Evolutionary conservation across 345 rosid species (phyloP).

Genomic region (Balakata baccata): DNA sequence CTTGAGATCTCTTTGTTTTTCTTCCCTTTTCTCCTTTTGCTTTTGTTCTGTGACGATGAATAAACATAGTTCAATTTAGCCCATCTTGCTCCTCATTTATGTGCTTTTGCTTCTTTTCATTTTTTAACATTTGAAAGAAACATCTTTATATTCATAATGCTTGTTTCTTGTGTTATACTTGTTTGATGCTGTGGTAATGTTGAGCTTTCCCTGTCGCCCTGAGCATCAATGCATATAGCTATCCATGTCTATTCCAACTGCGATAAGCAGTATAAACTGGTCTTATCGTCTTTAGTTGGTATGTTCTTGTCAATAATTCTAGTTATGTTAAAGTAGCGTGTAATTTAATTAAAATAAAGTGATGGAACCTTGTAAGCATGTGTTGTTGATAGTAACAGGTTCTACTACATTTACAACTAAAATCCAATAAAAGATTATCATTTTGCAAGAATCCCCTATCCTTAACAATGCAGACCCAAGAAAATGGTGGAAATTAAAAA

Average conservation of each 20-base stretch:
- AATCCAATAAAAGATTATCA: neutral
- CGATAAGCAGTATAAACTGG: neutral
- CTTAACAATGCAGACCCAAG: neutral
- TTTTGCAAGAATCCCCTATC: neutral
- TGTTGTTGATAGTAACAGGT: neutral
- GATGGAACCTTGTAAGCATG: neutral
- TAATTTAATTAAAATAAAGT: neutral
- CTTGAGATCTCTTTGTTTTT: conserved; percentile 1
- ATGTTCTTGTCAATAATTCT: neutral
- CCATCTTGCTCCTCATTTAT: neutral
- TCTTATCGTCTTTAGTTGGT: neutral
- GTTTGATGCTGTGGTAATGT: neutral
- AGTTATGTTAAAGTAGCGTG: neutral
- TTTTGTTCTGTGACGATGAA: neutral
- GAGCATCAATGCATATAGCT: neutral
- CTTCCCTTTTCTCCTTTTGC: neutral
- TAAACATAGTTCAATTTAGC: neutral
- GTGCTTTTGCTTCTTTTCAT: neutral
- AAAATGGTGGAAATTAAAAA: neutral
- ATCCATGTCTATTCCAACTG: neutral
- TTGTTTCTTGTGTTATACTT: neutral
- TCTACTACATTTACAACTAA: neutral
- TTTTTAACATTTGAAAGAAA: neutral
- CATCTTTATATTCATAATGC: neutral
- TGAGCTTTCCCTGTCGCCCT: neutral